Percentiles rank a stretch among this genome's conserved stretches.
phyloP scores from a whole-genome alignment of 495 filamentous ascomycete genomes.

The Daldinia loculata region DNA sequence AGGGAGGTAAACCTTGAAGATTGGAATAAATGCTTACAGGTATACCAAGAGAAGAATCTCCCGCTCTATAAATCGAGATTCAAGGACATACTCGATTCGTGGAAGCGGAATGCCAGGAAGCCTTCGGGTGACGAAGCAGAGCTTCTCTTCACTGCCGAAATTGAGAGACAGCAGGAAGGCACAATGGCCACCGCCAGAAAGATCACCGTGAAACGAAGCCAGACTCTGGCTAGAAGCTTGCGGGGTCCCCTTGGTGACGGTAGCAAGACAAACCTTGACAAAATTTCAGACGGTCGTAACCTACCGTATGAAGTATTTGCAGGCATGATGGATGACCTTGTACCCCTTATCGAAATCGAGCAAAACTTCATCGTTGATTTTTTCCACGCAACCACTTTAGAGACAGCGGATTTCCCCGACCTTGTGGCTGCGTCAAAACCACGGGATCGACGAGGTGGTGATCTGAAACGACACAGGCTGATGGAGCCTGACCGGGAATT shows the following conservation, averaged over 20 bases:
- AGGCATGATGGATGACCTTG: slow-evolving; percentile 77
- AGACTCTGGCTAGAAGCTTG: slow-evolving; percentile 80
- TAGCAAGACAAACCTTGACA: slow-evolving; percentile 66
- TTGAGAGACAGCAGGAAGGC: slow-evolving; percentile 80
- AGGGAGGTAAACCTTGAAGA: slow-evolving; percentile 80
- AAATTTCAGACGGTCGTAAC: slow-evolving; percentile 69
- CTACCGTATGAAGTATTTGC: slow-evolving; percentile 85
- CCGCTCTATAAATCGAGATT: slow-evolving; percentile 85
- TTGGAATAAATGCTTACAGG: slow-evolving; percentile 79
- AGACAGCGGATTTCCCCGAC: slow-evolving; percentile 81
- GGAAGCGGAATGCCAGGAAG: slow-evolving; percentile 84
- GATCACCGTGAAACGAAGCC: slow-evolving; percentile 87
- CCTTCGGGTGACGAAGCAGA: slow-evolving; percentile 85
- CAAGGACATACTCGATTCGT: slow-evolving; percentile 76
- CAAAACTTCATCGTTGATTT: slow-evolving; percentile 95
- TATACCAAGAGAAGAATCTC: slow-evolving; percentile 80
- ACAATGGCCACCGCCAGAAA: slow-evolving; percentile 83
- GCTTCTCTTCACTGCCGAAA: slow-evolving; percentile 83
- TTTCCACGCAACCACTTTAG: slow-evolving; percentile 85
- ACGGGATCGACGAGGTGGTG: slow-evolving; percentile 69
- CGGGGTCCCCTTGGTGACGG: slow-evolving; percentile 72
- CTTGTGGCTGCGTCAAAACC: slow-evolving; percentile 71
- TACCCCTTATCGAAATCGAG: slow-evolving; percentile 83
- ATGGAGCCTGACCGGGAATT: slow-evolving; percentile 87
- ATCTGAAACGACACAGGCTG: slow-evolving; percentile 73